phyloP scores from a whole-genome alignment of 192 early-diverging fungal genomes.

The Coemansia sp. region DNA sequence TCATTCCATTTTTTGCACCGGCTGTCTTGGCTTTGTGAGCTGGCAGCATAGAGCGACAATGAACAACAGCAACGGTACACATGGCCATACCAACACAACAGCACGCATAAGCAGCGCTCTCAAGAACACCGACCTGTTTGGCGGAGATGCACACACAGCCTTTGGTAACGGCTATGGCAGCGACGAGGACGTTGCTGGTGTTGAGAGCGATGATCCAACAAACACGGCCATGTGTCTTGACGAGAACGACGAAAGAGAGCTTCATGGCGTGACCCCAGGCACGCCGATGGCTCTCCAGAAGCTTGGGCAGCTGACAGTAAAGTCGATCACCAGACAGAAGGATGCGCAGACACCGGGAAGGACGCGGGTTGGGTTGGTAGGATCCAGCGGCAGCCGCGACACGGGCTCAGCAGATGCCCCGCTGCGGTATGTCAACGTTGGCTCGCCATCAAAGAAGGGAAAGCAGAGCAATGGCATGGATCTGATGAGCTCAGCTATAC shows the following conservation, averaged over 20 bases:
- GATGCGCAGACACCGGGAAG: slow-evolving; percentile 42
- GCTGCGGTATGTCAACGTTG: slow-evolving; percentile 13
- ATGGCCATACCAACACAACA: background rate
- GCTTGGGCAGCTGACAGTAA: slow-evolving; percentile 40
- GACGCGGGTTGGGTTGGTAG: background rate
- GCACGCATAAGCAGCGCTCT: background rate
- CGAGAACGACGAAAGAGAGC: slow-evolving; percentile 47
- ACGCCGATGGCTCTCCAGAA: slow-evolving; percentile 39
- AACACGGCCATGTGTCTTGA: slow-evolving; percentile 54
- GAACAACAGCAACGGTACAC: background rate
- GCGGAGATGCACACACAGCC: background rate
- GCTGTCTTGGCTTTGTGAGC: background rate
- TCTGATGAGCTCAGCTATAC: slow-evolving; percentile 7
- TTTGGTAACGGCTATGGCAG: background rate
- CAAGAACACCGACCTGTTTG: background rate
- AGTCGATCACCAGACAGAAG: slow-evolving; percentile 47
- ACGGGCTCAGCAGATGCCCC: slow-evolving; percentile 3
- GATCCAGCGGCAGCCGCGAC: background rate
- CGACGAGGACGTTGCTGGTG: slow-evolving; percentile 9
- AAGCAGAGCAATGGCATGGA: background rate
- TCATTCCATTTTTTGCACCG: background rate
- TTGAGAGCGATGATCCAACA: slow-evolving; percentile 45
- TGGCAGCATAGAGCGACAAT: background rate
- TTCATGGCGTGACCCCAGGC: slow-evolving; percentile 26
- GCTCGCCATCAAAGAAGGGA: slow-evolving; percentile 45